phyloP scores from a whole-genome alignment of 108 stramenopile species.

The Discostella stelligeroides region DNA sequence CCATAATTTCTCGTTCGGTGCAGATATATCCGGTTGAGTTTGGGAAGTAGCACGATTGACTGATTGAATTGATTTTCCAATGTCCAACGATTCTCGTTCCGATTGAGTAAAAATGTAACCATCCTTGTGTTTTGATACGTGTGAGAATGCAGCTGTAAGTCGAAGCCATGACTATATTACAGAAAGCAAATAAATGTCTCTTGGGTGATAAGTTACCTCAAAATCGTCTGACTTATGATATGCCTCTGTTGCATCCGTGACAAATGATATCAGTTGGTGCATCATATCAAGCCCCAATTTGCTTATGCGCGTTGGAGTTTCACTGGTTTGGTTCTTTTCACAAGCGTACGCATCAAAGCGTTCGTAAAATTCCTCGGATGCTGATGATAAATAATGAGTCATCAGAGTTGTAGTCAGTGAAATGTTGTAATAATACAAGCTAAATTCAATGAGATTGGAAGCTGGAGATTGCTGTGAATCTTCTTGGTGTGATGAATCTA shows the following conservation, averaged over 20 bases:
- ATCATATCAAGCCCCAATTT: constrained; percentile 30
- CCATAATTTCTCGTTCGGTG: constrained; percentile 56
- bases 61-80: constrained; percentile 21
- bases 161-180: no score
- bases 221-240: constrained; percentile 79
- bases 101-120: constrained; percentile 52
- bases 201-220: constrained; percentile 62
- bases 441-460: constrained; percentile 23
- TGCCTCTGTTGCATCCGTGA: constrained; percentile 69
- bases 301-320: constrained; percentile 19
- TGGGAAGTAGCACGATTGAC: constrained; percentile 27
- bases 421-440: constrained; percentile 40
- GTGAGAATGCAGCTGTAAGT: not conserved
- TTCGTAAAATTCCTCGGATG: constrained; percentile 17
- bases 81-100: constrained; percentile 43
- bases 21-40: constrained; percentile 44
- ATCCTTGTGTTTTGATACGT: constrained; percentile 15
- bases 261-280: constrained; percentile 38
- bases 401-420: constrained; percentile 34
- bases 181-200: no score
- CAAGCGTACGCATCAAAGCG: constrained; percentile 16
- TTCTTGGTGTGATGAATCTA: constrained; percentile 5
- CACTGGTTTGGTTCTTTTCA: not conserved
- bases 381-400: constrained; percentile 28
- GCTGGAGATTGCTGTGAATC: constrained; percentile 12